phyloP scores from a whole-genome alignment of 2,329 filamentous ascomycete genomes.

The Furcasterigmium furcatum region DNA sequence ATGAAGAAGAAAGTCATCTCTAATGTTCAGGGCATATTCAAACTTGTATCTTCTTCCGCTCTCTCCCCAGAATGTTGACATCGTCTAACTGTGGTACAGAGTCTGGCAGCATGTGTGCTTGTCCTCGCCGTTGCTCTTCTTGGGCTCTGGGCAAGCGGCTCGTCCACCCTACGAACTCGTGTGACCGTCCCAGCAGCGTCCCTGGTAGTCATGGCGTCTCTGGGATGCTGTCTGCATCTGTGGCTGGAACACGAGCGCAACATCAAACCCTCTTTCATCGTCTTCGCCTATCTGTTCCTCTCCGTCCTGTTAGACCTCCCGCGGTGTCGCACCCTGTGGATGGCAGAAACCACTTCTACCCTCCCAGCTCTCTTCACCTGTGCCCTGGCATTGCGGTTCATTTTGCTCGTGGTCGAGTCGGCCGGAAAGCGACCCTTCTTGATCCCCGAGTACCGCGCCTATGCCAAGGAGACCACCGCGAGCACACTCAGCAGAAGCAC shows the following conservation, averaged over 20 bases:
- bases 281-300: slow-evolving; percentile 6
- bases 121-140: slow-evolving; percentile 7
- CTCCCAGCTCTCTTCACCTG: slow-evolving; percentile 6
- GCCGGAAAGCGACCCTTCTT: slow-evolving; percentile 26
- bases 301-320: slow-evolving; percentile 8
- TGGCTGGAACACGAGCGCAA: slow-evolving; percentile 1
- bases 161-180: slow-evolving; percentile 1
- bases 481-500: slow-evolving; percentile 41
- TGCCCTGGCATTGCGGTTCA: slow-evolving; percentile 2
- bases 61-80: not conserved
- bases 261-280: slow-evolving; percentile 4
- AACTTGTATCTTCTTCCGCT: slow-evolving; percentile 4
- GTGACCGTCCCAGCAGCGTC: slow-evolving; percentile 8
- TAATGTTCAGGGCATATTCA: slow-evolving; percentile 5
- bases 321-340: slow-evolving; percentile 8
- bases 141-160: slow-evolving; percentile 4
- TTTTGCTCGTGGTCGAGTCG: slow-evolving; percentile 11
- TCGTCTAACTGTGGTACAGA: too few relatives aligned
- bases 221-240: not conserved
- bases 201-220: slow-evolving; percentile 2
- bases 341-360: not conserved
- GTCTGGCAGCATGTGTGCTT: slow-evolving; percentile 3
- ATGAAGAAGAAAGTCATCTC: slow-evolving; percentile 8
- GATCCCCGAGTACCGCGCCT: slow-evolving; percentile 31
- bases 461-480: slow-evolving; percentile 41